Evolutionary conservation across 331 rosid genomes (phyloP).

Genomic region (Phaseolus coccineus): DNA sequence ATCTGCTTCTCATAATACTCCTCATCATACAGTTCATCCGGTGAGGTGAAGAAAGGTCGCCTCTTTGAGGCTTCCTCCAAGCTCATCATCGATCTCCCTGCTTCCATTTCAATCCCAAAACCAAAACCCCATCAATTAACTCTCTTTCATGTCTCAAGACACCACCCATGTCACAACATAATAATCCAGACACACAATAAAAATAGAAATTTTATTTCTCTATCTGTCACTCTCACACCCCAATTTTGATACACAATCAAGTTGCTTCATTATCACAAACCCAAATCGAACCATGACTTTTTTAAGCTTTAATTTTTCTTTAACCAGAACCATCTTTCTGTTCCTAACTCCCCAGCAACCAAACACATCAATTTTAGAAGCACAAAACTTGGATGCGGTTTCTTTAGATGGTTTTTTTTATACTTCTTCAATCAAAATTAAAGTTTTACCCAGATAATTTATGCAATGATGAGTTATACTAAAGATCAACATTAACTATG

Average conservation of each 20-base stretch:
- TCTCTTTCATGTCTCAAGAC: conserved; percentile 7
- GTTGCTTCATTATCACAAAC: conserved; percentile 40
- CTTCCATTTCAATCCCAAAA: conserved; percentile 40
- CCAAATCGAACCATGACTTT: conserved; percentile 12
- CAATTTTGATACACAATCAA: conserved; percentile 34
- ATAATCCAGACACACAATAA: neutral
- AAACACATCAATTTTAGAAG: conserved; percentile 24
- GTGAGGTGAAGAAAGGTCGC: conserved; percentile 76
- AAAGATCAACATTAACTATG: neutral
- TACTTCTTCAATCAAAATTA: neutral
- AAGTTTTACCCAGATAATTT: neutral
- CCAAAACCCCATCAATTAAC: conserved; percentile 22
- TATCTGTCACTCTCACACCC: conserved; percentile 1
- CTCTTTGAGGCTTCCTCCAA: conserved; percentile 74
- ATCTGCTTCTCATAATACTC: conserved; percentile 90
- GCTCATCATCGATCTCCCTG: conserved; percentile 72
- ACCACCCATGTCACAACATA: neutral
- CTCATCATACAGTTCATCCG: conserved; percentile 81
- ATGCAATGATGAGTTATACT: neutral
- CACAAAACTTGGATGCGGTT: neutral
- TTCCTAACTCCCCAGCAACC: conserved; percentile 25
- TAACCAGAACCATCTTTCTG: neutral
- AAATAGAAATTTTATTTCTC: neutral
- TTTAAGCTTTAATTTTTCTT: neutral
- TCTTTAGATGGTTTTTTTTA: neutral